A percentile compares a stretch with the other conserved stretches of the same genome.
Evolutionary conservation across 441 rosid genomes (phyloP).

Genomic region (Theobroma grandiflorum): DNA sequence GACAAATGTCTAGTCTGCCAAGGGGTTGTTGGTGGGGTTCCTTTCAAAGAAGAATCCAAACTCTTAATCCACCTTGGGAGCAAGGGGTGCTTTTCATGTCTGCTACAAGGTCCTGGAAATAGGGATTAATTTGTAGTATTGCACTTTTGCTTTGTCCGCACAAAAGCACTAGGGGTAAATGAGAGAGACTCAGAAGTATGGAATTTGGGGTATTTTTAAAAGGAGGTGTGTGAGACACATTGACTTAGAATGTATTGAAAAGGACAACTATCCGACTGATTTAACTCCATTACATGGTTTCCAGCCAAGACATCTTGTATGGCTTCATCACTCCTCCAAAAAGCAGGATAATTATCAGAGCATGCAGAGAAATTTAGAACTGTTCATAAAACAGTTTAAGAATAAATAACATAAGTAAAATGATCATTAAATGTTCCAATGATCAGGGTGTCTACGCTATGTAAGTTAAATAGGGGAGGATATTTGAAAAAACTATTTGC

Average conservation of each 20-base stretch:
- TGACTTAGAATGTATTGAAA: slow-evolving; percentile 47
- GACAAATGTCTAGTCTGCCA: background rate
- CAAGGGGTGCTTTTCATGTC: slow-evolving; percentile 41
- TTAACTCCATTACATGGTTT: slow-evolving; percentile 25
- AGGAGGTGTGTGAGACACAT: slow-evolving; percentile 7
- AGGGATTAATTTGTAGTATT: slow-evolving; percentile 30
- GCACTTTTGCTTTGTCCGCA: slow-evolving; percentile 38
- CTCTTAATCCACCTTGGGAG: slow-evolving; percentile 18
- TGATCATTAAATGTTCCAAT: background rate
- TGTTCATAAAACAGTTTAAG: background rate
- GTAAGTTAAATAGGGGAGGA: background rate
- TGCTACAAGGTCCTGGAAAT: slow-evolving; percentile 35
- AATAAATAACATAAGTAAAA: background rate
- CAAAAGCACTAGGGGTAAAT: slow-evolving; percentile 28
- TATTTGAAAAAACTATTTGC: background rate
- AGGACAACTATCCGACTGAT: slow-evolving; percentile 44
- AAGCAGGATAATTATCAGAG: background rate
- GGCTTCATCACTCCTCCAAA: background rate
- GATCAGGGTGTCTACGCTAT: background rate
- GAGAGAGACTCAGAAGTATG: slow-evolving; percentile 24
- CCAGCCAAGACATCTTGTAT: slow-evolving; percentile 20
- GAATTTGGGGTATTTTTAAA: slow-evolving; percentile 31
- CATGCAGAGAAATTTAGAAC: background rate
- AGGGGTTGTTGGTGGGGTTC: slow-evolving; percentile 31
- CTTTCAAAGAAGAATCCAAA: slow-evolving; percentile 41